These are phyloP conservation scores for Kazachstania bromeliacearum DNA, from an alignment of 805 yeast genomes.

Conservation along the genomic window DNA sequence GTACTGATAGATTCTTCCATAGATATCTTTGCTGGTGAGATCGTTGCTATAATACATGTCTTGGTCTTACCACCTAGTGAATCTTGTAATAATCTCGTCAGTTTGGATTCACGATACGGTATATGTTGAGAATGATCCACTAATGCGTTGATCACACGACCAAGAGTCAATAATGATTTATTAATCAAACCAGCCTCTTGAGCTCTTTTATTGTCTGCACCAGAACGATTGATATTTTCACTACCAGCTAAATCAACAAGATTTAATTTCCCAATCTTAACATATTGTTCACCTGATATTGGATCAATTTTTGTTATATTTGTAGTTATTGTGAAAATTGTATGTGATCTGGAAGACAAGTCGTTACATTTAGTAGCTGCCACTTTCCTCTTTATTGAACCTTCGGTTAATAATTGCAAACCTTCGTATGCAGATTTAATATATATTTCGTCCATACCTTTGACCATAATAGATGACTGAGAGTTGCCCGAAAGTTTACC, in stretches of 20 bases:
- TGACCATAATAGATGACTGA: constrained; percentile 36
- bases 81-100: constrained; percentile 70
- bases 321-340: constrained; percentile 63
- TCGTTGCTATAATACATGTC: constrained; percentile 74
- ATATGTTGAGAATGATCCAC: constrained; percentile 59
- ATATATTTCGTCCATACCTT: constrained; percentile 48
- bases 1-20: constrained; percentile 73
- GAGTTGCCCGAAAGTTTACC: not conserved
- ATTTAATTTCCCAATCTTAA: constrained; percentile 59
- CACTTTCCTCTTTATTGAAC: constrained; percentile 56
- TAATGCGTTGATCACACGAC: constrained; percentile 71
- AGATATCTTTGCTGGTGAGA: constrained; percentile 67
- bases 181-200: constrained; percentile 89
- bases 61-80: constrained; percentile 78
- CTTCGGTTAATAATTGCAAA: constrained; percentile 41
- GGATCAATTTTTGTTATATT: constrained; percentile 43
- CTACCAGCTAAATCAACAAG: constrained; percentile 93
- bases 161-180: constrained; percentile 74
- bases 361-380: constrained; percentile 75
- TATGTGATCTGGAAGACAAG: constrained; percentile 68
- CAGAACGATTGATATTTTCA: constrained; percentile 75
- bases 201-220: constrained; percentile 75
- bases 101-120: constrained; percentile 78
- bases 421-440: constrained; percentile 45
- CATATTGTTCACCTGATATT: constrained; percentile 40